Evolutionary conservation across 2,329 filamentous ascomycete species (phyloP), one percentile per base, ranked within the genome.

Genomic region (Ophiosphaerella korrae): DNA sequence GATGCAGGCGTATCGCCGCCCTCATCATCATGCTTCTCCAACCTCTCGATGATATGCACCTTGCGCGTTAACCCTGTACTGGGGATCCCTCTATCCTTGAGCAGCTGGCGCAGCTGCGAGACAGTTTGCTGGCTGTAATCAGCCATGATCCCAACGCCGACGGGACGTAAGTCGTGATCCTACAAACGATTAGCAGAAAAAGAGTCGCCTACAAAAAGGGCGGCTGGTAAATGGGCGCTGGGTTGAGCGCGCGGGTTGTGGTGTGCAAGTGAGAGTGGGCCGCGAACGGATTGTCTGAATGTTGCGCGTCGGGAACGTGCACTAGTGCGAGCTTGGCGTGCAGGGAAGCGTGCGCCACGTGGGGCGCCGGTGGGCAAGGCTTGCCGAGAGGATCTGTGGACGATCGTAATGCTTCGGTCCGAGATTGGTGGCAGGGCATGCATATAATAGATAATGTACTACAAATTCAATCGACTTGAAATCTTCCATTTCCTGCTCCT

Each of bases 121-220:
- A 80, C 78, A 21, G 78, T 80, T 38, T 76, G 70, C 52, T 74
- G 75, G 60, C 66, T 74, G 68, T 80, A 80, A 50, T 79, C 77
- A 9, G 67, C 48, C 71, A 74, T 75, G 24, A 21, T 57, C 29
- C 21, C 32, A 14, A 44, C 18, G 13, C 16, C 35, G 8, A 5
- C 11, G 21, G 46, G 13, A 36, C 7, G 34, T 12, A 7, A 21
- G 34, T 11, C 3, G 34, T 47, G 48, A 53, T 42, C 23, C 34
- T 14, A 18, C 3, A 23, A 13, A 37, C 12, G 13, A 13, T 12
- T 32, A 18, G 8, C 7, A 2, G 9, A 2, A 4, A 14, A 23
- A 18, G 37, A 12, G 29, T 56, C 50, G 47, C 50, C 46, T 14
- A 38, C 18, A 21, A 21, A 21, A 21, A 4, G 18, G 2, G 18